Evolutionary conservation across 176 grass and related monocot genomes (phyloP), one percentile per base, ranked within the genome.

Genomic region (Avena eriantha): DNA sequence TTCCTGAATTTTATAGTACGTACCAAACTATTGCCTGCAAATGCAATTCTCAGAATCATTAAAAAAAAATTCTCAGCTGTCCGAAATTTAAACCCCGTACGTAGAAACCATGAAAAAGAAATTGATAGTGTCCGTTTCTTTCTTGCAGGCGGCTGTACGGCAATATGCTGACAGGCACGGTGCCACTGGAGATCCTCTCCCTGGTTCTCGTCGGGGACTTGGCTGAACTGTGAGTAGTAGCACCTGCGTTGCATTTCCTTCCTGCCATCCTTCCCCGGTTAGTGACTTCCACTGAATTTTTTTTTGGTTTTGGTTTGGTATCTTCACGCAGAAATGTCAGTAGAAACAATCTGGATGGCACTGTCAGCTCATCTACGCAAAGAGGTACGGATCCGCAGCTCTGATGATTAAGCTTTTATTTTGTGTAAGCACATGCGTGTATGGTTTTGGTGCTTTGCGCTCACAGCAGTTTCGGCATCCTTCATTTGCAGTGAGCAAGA

Each of bases 261-360:
- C 2, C 51, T 22, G 17, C 26, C 4, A 23, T 80, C 2, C 69
- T 41, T 41, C 39, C 39, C 39, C 57, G 3, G n/a, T 7, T 26
- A 35, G 7, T 58, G 35, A n/a, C 18, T 29, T 76, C 9, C 1
- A 18, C 14, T 80, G 57, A 84, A 60, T 48, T 31, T 57, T 26
- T 49, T 6, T 29, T 51, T 29, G n/a, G 36, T 39, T 39, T 39
- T 39, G 36, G 7, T 41, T 41, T 41, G 39, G 14, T 50, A 16
- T 58, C 4, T 87, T 10, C 3, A 10, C 26, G 23, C 81, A 91
- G 89, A 80, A 91, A 91, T 75, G 78, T 91, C 51, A 85, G 35
- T 8, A 12, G 66, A 9, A 91, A 91, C 57, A 24, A 84, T 64
- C 2, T 91, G 36, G 16, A 4, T 0, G 80, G 89, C 16, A 91